Percentiles rank a stretch among this genome's conserved stretches.
phyloP scores from a whole-genome alignment of 495 filamentous ascomycete species.

The Penicillium goetzii region DNA sequence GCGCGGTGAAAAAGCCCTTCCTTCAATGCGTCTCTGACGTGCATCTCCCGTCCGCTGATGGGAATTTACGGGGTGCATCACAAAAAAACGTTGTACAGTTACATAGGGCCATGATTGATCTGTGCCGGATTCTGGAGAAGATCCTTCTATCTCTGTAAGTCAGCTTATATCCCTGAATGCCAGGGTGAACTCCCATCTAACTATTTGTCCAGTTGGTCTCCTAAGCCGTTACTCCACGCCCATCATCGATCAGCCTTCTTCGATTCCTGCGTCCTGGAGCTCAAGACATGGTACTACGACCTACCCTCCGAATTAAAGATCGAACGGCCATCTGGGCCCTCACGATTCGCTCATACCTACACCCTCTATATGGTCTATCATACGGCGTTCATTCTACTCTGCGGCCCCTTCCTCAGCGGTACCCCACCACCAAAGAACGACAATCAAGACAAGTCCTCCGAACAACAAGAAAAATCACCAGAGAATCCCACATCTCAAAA shows the following conservation, averaged over 20 bases:
- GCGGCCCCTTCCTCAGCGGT: conserved; percentile 27
- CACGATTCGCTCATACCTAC: conserved; percentile 33
- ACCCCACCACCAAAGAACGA: neutral
- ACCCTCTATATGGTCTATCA: conserved; percentile 39
- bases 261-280: conserved; percentile 32
- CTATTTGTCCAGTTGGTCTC: conserved; percentile 29
- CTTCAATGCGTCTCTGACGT: conserved; percentile 21
- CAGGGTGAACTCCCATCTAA: neutral
- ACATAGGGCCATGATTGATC: conserved; percentile 33
- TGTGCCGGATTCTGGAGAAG: conserved; percentile 36
- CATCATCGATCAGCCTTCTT: conserved; percentile 30
- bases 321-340: conserved; percentile 20
- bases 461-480: conserved; percentile 1
- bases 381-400: conserved; percentile 30
- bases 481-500: conserved; percentile 10
- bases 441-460: neutral
- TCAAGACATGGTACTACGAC: conserved; percentile 37
- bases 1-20: conserved; percentile 34
- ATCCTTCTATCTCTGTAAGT: conserved; percentile 34
- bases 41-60: conserved; percentile 26
- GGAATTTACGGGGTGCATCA: conserved; percentile 21
- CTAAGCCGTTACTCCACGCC: conserved; percentile 28
- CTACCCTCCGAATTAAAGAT: conserved; percentile 29
- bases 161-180: neutral
- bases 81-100: conserved; percentile 25